Conservation (phyloP, 1,284 basidiomycete genomes). For the Malassezia cuniculi region DNA sequence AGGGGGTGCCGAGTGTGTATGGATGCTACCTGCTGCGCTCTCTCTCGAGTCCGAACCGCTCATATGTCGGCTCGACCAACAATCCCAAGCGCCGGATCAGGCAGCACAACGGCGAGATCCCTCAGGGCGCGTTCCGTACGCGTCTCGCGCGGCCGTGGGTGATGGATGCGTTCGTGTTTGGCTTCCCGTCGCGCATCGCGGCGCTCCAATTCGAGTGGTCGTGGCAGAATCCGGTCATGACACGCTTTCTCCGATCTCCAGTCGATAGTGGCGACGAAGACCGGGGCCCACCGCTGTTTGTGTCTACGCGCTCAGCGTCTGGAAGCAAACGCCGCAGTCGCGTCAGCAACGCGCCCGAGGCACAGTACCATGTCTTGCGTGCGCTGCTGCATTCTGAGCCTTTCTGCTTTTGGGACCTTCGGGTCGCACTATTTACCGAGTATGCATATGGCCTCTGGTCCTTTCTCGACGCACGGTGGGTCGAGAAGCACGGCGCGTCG, state of each 20-base stretch:
- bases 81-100: slow-evolving; percentile 63
- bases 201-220: slow-evolving; percentile 83
- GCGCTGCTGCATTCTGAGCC: slow-evolving; percentile 36
- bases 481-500: neutral
- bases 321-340: slow-evolving; percentile 1
- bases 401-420: slow-evolving; percentile 35
- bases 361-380: slow-evolving; percentile 38
- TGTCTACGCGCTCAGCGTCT: neutral
- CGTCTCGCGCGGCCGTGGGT: slow-evolving; percentile 63
- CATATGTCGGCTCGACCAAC: slow-evolving; percentile 71
- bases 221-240: slow-evolving; percentile 61
- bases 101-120: slow-evolving; percentile 73
- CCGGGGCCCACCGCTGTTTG: slow-evolving; percentile 12
- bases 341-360: slow-evolving; percentile 16
- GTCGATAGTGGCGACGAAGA: slow-evolving; percentile 3
- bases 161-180: slow-evolving; percentile 77
- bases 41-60: slow-evolving; percentile 33
- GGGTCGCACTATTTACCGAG: slow-evolving; percentile 35
- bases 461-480: slow-evolving; percentile 12
- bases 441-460: slow-evolving; percentile 26
- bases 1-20: slow-evolving; percentile 63
- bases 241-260: slow-evolving; percentile 45
- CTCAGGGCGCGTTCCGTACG: slow-evolving; percentile 65
- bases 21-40: slow-evolving; percentile 70
- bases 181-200: slow-evolving; percentile 70